Percentiles rank a stretch among this genome's conserved stretches.
These are phyloP conservation scores for Aureobasidium sp. DNA, from an alignment of 2,329 filamentous ascomycete genomes.

Conservation along the genomic window DNA sequence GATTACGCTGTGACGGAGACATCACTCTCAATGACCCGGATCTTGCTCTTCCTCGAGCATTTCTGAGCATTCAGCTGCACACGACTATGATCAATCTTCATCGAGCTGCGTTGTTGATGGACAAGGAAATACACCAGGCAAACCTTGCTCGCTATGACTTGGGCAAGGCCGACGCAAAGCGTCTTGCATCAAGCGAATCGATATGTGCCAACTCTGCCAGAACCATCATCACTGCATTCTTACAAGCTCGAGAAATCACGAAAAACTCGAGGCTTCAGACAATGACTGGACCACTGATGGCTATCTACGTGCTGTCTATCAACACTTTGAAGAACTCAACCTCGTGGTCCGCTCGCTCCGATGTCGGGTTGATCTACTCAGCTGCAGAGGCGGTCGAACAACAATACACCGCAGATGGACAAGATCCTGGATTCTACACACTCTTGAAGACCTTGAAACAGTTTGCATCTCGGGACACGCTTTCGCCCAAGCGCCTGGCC, in stretches of 20 bases:
- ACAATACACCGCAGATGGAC: not conserved
- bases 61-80: not conserved
- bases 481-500: not conserved
- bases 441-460: conserved; percentile 1
- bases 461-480: not conserved
- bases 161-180: not conserved
- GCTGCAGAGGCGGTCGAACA: conserved; percentile 4
- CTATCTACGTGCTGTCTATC: conserved; percentile 6
- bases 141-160: not conserved
- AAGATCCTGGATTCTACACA: not conserved
- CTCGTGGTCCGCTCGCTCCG: not conserved
- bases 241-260: not conserved
- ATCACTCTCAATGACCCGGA: conserved; percentile 13
- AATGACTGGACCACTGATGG: conserved; percentile 1
- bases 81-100: conserved; percentile 6
- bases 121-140: not conserved
- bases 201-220: conserved; percentile 3
- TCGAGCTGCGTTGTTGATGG: conserved; percentile 9
- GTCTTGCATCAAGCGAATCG: not conserved
- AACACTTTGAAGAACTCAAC: not conserved
- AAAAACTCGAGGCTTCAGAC: not conserved
- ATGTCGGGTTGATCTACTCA: conserved; percentile 1
- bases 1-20: not conserved
- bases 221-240: not conserved
- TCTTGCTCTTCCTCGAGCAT: not conserved